These are phyloP conservation scores for Cryptosporidium sp. DNA, from an alignment of 169 alveolate genomes.

Conservation along the genomic window DNA sequence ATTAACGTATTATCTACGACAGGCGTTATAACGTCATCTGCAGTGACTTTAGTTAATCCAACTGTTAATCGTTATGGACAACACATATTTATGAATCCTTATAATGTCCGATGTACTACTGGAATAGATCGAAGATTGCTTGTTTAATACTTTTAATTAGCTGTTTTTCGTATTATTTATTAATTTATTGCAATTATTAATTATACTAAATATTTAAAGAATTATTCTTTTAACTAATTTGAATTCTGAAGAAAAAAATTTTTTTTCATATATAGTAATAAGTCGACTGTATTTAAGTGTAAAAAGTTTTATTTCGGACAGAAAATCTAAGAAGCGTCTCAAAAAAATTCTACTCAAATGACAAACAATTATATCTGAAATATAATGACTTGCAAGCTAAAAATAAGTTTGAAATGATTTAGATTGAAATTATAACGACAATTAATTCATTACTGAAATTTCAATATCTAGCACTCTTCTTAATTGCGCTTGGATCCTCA, in stretches of 20 bases:
- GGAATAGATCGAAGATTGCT: constrained; percentile 51
- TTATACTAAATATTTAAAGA: not conserved
- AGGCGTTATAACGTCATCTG: not conserved
- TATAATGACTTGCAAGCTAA: constrained; percentile 24
- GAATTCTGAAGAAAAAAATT: not conserved
- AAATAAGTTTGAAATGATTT: not conserved
- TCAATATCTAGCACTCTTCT: constrained; percentile 79
- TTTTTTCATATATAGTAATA: not conserved
- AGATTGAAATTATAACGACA: not conserved
- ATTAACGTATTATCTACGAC: not conserved
- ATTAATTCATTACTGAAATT: constrained; percentile 30
- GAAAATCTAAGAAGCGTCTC: too few species aligned
- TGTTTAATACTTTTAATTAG: constrained; percentile 38
- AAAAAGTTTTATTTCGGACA: not conserved
- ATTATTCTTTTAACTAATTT: not conserved
- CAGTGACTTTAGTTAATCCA: constrained; percentile 36
- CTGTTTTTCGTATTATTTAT: not conserved
- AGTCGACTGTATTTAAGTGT: not conserved
- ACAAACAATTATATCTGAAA: constrained; percentile 31
- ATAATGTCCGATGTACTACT: constrained; percentile 36
- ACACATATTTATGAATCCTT: constrained; percentile 36
- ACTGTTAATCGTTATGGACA: constrained; percentile 59
- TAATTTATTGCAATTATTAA: not conserved
- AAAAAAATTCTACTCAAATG: not conserved
- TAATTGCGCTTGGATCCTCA: constrained; percentile 91